A percentile compares a stretch with the other conserved stretches of the same genome.
phyloP scores from a whole-genome alignment of 2,329 filamentous ascomycete genomes.

The Tolypocladium pustulatum region DNA sequence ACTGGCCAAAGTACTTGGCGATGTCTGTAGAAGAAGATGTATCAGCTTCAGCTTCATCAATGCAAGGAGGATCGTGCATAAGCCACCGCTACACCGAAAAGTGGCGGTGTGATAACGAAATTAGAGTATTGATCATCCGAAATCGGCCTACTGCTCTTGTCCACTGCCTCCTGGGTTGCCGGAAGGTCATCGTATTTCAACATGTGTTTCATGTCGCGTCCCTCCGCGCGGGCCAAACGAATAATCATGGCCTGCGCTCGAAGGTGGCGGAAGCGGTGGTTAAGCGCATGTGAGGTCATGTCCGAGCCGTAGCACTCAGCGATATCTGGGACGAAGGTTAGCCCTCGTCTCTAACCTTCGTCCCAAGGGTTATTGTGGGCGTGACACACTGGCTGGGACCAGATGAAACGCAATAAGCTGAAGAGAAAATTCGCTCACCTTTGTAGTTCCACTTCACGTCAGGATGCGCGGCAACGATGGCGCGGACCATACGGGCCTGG shows the following conservation, averaged over 20 bases:
- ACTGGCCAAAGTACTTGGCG: conserved; percentile 48
- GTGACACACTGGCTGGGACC: background rate
- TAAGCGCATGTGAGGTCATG: conserved; percentile 32
- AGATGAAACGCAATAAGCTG: conserved; percentile 1
- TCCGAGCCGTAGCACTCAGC: conserved; percentile 37
- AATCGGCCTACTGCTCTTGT: conserved; percentile 28
- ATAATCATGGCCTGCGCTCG: conserved; percentile 30
- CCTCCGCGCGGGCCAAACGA: conserved; percentile 19
- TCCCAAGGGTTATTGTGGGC: conserved; percentile 7
- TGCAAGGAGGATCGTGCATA: background rate
- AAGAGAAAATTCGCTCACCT: conserved; percentile 32
- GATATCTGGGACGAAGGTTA: conserved; percentile 32
- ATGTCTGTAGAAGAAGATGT: conserved; percentile 34
- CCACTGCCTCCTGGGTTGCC: conserved; percentile 24
- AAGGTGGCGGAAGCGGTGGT: conserved; percentile 41
- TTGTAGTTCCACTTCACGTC: conserved; percentile 48
- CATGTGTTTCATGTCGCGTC: conserved; percentile 33
- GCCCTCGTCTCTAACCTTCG: conserved; percentile 14
- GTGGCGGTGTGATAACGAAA: background rate
- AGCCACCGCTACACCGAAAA: background rate
- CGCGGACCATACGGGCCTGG: conserved; percentile 48
- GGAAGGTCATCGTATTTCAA: conserved; percentile 23
- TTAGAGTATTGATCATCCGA: background rate
- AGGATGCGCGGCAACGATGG: conserved; percentile 47
- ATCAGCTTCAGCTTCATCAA: background rate